Percentiles rank a stretch among this genome's conserved stretches.
Conservation (phyloP, 2,329 filamentous ascomycete species). For the Epichloe glyceriae region DNA sequence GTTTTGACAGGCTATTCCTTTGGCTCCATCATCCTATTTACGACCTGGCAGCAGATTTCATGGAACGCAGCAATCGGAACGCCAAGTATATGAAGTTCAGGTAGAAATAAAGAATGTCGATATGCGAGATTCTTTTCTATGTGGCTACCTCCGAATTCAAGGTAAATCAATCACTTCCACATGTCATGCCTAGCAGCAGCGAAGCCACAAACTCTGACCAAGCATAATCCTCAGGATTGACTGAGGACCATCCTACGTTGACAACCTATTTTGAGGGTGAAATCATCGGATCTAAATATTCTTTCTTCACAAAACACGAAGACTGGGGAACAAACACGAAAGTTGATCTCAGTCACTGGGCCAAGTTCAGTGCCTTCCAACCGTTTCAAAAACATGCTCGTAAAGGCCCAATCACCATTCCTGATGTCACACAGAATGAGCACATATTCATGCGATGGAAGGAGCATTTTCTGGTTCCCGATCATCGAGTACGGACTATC, state of each 20-base stretch:
- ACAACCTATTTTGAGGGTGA: conserved; percentile 98
- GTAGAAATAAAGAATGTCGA: conserved; percentile 97
- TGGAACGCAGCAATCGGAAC: conserved; percentile 86
- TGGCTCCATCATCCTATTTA: conserved; percentile 74
- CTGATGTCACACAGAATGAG: conserved; percentile 67
- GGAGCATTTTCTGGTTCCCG: conserved; percentile 91
- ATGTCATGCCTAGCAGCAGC: neutral
- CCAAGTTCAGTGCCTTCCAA: conserved; percentile 74
- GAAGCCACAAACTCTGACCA: neutral
- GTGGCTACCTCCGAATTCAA: conserved; percentile 91
- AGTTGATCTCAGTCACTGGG: conserved; percentile 88
- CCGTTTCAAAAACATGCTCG: conserved; percentile 51
- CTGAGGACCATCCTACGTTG: conserved; percentile 90
- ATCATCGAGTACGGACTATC: conserved; percentile 83
- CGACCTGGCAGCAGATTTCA: conserved; percentile 78
- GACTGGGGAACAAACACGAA: conserved; percentile 88
- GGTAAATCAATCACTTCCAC: conserved; percentile 35
- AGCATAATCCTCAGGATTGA: conserved; percentile 50
- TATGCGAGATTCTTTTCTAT: conserved; percentile 84
- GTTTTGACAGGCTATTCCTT: conserved; percentile 49
- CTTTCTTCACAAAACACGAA: conserved; percentile 80
- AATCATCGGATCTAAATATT: conserved; percentile 89
- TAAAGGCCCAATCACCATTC: conserved; percentile 42
- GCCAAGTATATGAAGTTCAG: conserved; percentile 86
- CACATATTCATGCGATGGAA: conserved; percentile 99